Evolutionary conservation across 176 grass and related monocot genomes (phyloP).

Genomic region (Rhynchospora tenuis): DNA sequence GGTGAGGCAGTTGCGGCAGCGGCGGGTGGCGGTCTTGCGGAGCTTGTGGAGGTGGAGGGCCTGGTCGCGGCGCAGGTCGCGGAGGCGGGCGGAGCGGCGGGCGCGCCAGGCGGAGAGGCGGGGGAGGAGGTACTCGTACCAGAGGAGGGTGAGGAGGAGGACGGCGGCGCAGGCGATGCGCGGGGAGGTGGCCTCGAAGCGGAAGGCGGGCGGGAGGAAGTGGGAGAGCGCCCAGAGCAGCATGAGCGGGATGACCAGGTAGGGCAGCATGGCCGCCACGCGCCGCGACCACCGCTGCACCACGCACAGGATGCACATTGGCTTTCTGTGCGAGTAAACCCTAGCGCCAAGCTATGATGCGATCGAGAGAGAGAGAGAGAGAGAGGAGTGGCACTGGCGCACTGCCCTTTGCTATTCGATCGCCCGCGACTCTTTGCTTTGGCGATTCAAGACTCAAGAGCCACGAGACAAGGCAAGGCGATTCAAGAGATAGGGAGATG

Average conservation of each 20-base stretch:
- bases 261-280: constrained; percentile 83
- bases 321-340: constrained; percentile 13
- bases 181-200: constrained; percentile 92
- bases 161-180: constrained; percentile 87
- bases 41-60: constrained; percentile 83
- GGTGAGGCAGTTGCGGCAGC: constrained; percentile 85
- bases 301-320: constrained; percentile 95
- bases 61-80: constrained; percentile 56
- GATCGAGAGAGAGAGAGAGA: not conserved
- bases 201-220: constrained; percentile 69
- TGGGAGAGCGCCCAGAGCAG: constrained; percentile 76
- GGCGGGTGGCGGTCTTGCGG: constrained; percentile 68
- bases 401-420: too few species aligned
- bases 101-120: constrained; percentile 68
- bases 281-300: constrained; percentile 96
- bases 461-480: too few species aligned
- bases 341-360: not conserved
- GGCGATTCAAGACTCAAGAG: too few species aligned
- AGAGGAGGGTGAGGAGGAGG: constrained; percentile 91
- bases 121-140: constrained; percentile 93
- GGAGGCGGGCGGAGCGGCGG: constrained; percentile 68
- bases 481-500: constrained; percentile 23
- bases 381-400: not conserved
- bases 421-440: constrained; percentile 11
- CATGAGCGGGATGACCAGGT: constrained; percentile 82